These are phyloP conservation scores for Phytophthora ohioensis DNA, from an alignment of 352 stramenopile species.

Conservation along the genomic window DNA sequence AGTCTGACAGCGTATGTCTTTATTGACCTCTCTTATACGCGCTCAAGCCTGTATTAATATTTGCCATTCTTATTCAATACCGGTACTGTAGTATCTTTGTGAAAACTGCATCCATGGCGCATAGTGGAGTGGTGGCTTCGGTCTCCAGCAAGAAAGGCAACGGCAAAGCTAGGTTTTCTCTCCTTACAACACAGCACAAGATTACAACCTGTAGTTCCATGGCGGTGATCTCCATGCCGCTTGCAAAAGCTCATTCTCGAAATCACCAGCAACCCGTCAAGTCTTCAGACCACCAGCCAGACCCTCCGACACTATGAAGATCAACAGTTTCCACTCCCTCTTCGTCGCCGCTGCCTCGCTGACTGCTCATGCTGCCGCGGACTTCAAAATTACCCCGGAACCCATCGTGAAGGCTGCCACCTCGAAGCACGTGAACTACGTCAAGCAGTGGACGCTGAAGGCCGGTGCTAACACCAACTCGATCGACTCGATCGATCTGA, in stretches of 20 bases:
- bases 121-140: neutral
- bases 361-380: slow-evolving; percentile 12
- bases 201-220: slow-evolving; percentile 8
- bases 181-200: slow-evolving; percentile 24
- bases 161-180: slow-evolving; percentile 15
- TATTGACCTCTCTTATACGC: no score
- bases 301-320: slow-evolving; percentile 17
- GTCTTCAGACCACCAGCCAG: neutral
- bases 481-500: slow-evolving; percentile 33
- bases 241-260: slow-evolving; percentile 29
- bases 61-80: no score
- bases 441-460: slow-evolving; percentile 37
- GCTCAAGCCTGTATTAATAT: no score
- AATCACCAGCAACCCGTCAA: slow-evolving; percentile 19
- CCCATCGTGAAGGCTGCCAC: slow-evolving; percentile 11
- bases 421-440: slow-evolving; percentile 27
- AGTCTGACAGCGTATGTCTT: no score
- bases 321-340: slow-evolving; percentile 23
- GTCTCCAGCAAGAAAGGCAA: slow-evolving; percentile 2
- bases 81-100: neutral
- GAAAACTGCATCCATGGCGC: slow-evolving; percentile 12
- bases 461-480: slow-evolving; percentile 7
- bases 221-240: slow-evolving; percentile 1
- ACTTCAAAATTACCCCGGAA: slow-evolving; percentile 27
- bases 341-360: slow-evolving; percentile 24